These are phyloP conservation scores for Prinsepia uniflora DNA, from an alignment of 306 rosid species.

Conservation along the genomic window DNA sequence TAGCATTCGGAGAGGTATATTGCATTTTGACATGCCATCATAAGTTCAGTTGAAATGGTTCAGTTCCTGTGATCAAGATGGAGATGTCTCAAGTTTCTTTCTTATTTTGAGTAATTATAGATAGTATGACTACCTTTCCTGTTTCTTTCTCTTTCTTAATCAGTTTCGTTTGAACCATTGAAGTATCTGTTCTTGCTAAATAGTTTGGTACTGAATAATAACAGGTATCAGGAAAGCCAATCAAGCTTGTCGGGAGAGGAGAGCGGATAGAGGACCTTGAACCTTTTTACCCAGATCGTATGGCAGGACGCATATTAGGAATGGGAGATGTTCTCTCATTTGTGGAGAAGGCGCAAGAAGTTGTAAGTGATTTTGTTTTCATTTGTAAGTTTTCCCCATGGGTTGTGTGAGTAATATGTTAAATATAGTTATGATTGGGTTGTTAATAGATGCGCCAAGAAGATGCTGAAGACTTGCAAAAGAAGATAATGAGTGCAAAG, in stretches of 20 bases:
- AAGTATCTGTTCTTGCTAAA: conserved; percentile 5
- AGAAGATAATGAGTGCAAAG: conserved; percentile 97
- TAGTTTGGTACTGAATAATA: not conserved
- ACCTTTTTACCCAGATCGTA: conserved; percentile 95
- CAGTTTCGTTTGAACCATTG: not conserved
- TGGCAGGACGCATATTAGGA: conserved; percentile 98
- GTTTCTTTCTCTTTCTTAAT: not conserved
- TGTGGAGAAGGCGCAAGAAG: conserved; percentile 98
- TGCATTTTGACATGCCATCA: not conserved
- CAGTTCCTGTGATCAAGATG: conserved; percentile 2
- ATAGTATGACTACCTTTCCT: not conserved
- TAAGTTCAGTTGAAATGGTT: not conserved
- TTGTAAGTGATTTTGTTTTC: conserved; percentile 45
- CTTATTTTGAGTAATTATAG: not conserved
- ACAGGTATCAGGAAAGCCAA: conserved; percentile 98
- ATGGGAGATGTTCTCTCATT: conserved; percentile 99
- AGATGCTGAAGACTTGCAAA: conserved; percentile 96
- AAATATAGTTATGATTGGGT: conserved; percentile 18
- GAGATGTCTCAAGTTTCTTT: not conserved
- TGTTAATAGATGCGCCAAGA: conserved; percentile 75
- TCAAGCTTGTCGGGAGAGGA: conserved; percentile 96
- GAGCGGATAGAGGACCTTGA: conserved; percentile 99
- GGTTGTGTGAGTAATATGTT: not conserved
- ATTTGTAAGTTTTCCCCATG: not conserved
- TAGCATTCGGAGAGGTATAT: not conserved